Evolutionary conservation across 2,329 filamentous ascomycete genomes (phyloP).

Genomic region (Nigrograna mackinnonii): DNA sequence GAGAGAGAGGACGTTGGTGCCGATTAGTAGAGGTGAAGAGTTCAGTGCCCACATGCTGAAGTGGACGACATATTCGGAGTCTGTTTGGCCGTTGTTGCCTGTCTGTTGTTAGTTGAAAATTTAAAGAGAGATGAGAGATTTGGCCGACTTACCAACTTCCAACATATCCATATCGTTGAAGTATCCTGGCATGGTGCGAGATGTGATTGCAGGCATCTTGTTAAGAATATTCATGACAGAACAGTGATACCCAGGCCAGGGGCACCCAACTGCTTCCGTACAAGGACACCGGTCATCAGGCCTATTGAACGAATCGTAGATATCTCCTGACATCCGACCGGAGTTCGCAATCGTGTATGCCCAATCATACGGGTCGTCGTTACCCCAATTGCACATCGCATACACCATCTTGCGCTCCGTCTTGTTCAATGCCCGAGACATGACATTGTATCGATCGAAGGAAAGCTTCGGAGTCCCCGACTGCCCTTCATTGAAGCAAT

Average conservation of each 20-base stretch:
- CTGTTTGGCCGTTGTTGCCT: constrained; percentile 45
- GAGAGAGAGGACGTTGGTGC: constrained; percentile 47
- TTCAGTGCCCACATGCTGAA: constrained; percentile 55
- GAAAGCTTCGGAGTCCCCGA: constrained; percentile 51
- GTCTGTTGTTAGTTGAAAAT: too few relatives aligned
- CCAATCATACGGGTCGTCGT: constrained; percentile 52
- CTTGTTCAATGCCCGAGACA: constrained; percentile 52
- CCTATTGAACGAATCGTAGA: constrained; percentile 45
- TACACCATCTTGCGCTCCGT: constrained; percentile 52
- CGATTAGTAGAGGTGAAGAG: constrained; percentile 53
- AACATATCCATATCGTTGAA: constrained; percentile 56
- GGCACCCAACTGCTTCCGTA: constrained; percentile 45
- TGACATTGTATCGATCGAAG: constrained; percentile 52
- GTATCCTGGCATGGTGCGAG: constrained; percentile 46
- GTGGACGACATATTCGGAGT: constrained; percentile 50
- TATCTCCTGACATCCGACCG: constrained; percentile 52
- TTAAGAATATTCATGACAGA: constrained; percentile 55
- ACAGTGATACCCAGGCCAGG: constrained; percentile 52
- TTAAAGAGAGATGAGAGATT: too few relatives aligned
- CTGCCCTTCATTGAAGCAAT: constrained; percentile 60
- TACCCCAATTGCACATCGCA: constrained; percentile 56
- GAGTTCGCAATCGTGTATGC: constrained; percentile 52
- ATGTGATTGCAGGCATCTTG: constrained; percentile 48
- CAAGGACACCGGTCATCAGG: constrained; percentile 49
- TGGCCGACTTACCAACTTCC: too few relatives aligned